Evolutionary conservation across 129 eudicot species (phyloP), one percentile per base, ranked within the genome.

Genomic region (Ambrosia artemisiifolia): DNA sequence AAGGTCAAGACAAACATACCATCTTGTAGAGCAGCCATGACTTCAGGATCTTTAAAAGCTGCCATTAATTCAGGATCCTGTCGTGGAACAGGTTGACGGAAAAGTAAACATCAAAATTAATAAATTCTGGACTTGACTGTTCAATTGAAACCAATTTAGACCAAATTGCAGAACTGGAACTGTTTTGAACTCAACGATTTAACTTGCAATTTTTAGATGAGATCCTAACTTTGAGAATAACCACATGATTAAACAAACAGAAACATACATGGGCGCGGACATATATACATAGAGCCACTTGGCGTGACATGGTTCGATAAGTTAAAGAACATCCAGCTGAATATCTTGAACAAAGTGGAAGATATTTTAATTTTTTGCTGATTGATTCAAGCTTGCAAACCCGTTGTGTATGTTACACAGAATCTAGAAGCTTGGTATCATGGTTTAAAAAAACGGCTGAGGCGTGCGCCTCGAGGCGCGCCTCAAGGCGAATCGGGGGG

Each of bases 61-160:
- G 90, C 86, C 96, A 95, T 88, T 74, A 95, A 76, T 78, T 95
- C 99, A 68, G 97, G 99, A 55, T 95, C 99, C 99, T 95, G 88
- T 43, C 18, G 16, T 43, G 75, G 49, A 44, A 12, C 2, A 53
- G 16, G 28, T 6, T 57, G 30, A 61, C 32, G 34, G 18, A 6
- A 43, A 57, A 9, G 11, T 0, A 16, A 42, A 40, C n/a, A 40
- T 53, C 43, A 75, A 10, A 59, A 32, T 0, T 28, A 32, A 59
- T n/a, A 0, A 7, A 59, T 12, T 59, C 28, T 28, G 3, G 42
- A n/a, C n/a, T n/a, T n/a, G n/a, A n/a, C n/a, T n/a, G n/a, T n/a
- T n/a, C n/a, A n/a, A n/a, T n/a, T n/a, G n/a, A n/a, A n/a, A n/a
- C n/a, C n/a, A n/a, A n/a, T n/a, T n/a, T n/a, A n/a, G n/a, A 30